Conservation (phyloP, 441 rosid species). For the Syzygium syzygioides region DNA sequence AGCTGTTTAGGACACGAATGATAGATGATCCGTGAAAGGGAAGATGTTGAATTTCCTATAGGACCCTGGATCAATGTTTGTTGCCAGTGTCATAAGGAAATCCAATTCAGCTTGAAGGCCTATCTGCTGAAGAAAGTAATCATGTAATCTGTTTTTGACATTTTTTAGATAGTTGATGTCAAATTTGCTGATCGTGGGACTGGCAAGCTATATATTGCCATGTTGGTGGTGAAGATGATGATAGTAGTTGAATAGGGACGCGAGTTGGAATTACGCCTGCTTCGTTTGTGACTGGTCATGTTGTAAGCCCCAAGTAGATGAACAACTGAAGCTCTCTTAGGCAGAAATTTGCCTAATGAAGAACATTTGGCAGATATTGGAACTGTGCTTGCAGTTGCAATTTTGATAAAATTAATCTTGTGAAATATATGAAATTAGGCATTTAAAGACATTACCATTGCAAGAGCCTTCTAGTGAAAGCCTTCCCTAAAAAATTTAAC, state of each 20-base stretch:
- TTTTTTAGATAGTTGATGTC: background rate
- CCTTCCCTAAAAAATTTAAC: background rate
- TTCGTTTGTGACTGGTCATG: background rate
- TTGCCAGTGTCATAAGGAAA: background rate
- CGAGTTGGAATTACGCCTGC: background rate
- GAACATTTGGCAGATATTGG: background rate
- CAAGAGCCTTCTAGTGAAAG: background rate
- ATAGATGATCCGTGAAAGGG: background rate
- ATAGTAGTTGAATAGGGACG: background rate
- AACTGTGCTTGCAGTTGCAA: background rate
- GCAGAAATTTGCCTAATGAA: background rate
- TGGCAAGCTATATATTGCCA: background rate
- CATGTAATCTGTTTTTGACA: background rate
- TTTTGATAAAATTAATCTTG: background rate
- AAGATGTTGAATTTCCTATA: background rate
- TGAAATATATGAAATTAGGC: background rate
- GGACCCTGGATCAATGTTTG: background rate
- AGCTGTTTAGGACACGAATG: background rate
- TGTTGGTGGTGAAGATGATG: background rate
- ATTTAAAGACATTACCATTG: background rate
- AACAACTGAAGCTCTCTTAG: background rate
- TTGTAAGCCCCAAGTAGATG: background rate
- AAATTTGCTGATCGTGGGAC: background rate
- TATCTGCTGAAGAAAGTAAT: background rate
- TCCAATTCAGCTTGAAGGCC: background rate